Evolutionary conservation across 371 early-diverging fungal species (phyloP).

Genomic region (Vairimorpha ceranae): DNA sequence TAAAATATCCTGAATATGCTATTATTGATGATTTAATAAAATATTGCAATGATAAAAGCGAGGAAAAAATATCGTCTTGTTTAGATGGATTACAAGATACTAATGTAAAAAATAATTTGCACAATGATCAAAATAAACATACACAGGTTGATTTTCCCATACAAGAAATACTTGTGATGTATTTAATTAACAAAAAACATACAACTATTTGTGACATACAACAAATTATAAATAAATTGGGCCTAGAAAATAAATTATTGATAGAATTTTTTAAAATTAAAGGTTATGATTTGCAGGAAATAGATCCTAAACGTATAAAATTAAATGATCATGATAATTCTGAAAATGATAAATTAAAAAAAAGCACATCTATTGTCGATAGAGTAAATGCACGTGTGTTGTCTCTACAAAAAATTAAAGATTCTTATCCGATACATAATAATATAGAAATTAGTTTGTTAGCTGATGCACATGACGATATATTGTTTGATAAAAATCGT

Average conservation of each 20-base stretch:
- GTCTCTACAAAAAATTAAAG: background rate
- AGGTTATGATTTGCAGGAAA: background rate
- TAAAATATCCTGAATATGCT: background rate
- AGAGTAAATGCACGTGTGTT: background rate
- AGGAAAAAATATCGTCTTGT: background rate
- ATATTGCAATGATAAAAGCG: background rate
- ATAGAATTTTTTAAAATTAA: background rate
- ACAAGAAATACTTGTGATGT: background rate
- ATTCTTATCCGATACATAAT: background rate
- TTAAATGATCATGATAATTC: background rate
- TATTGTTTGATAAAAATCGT: background rate
- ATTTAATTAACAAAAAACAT: background rate
- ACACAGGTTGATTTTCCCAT: no score
- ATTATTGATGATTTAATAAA: background rate
- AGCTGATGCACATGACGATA: no score
- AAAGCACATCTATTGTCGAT: background rate
- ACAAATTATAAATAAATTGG: background rate
- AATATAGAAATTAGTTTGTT: no score
- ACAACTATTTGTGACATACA: no score
- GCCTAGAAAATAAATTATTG: background rate
- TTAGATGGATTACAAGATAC: no score
- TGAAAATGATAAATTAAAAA: background rate
- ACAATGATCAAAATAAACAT: background rate
- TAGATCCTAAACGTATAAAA: background rate
- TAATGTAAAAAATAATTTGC: background rate